Evolutionary conservation across 257 asterid genomes (phyloP).

Genomic region (Nyctanthes arbortristis): DNA sequence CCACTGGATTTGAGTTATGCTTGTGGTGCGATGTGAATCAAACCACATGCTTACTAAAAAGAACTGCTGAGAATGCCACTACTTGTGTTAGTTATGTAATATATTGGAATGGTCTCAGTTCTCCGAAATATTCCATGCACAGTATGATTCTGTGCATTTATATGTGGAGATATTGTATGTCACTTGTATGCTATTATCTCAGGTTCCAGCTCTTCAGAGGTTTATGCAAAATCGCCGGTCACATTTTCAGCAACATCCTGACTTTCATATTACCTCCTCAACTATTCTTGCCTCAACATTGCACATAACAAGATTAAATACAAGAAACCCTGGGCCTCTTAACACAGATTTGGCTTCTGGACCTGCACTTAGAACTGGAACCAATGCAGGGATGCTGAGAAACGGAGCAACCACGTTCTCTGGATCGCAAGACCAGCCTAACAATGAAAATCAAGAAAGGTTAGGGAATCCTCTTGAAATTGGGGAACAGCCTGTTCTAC

Average conservation of each 20-base stretch:
- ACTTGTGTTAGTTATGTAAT: not conserved
- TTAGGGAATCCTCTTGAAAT: conserved; percentile 65
- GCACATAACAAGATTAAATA: conserved; percentile 85
- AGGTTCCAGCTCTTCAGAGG: conserved; percentile 98
- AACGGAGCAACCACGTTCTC: conserved; percentile 41
- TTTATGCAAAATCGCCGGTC: conserved; percentile 86
- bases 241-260: conserved; percentile 90
- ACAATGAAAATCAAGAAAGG: conserved; percentile 45
- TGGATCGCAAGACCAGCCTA: conserved; percentile 45
- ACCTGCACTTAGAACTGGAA: conserved; percentile 46
- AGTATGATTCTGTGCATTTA: not conserved
- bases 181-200: conserved; percentile 23
- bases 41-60: not conserved
- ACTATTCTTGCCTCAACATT: conserved; percentile 93
- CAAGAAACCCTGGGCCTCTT: conserved; percentile 54
- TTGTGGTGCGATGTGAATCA: not conserved
- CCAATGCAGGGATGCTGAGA: conserved; percentile 40
- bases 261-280: conserved; percentile 89
- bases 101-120: not conserved
- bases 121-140: not conserved
- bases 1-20: not conserved
- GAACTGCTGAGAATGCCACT: not conserved
- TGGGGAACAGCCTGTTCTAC: conserved; percentile 53
- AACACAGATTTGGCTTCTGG: conserved; percentile 53
- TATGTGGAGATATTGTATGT: not conserved